These are phyloP conservation scores for Yarrowia sp. DNA, from an alignment of 805 yeast genomes.

Conservation along the genomic window DNA sequence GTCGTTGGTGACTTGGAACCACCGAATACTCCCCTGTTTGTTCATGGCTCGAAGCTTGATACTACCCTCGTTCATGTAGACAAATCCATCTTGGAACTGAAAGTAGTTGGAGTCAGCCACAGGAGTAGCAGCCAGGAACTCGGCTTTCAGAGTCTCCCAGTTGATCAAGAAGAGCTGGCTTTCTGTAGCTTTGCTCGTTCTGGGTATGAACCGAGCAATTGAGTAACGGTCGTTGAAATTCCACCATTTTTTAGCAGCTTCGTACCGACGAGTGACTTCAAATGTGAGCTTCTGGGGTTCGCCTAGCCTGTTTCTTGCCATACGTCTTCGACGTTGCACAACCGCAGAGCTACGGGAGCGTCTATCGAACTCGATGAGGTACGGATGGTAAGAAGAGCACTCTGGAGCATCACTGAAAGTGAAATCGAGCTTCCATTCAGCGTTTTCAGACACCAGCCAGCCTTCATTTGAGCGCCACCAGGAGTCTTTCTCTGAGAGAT, in stretches of 20 bases:
- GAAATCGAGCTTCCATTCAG: constrained; percentile 1
- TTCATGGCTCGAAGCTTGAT: neutral
- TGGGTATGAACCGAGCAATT: neutral
- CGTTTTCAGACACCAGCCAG: neutral
- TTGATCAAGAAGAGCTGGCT: neutral
- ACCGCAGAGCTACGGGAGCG: neutral
- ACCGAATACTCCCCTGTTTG: neutral
- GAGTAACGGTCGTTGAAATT: constrained; percentile 6
- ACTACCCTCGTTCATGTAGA: constrained; percentile 8
- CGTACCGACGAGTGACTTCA: neutral
- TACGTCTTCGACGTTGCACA: neutral
- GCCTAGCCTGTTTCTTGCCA: neutral
- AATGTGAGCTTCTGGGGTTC: neutral
- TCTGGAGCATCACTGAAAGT: neutral
- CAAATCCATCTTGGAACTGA: neutral
- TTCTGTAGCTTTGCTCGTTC: neutral
- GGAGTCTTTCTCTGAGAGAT: neutral
- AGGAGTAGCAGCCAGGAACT: neutral
- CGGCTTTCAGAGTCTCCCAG: neutral
- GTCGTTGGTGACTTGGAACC: neutral
- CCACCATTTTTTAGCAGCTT: constrained; percentile 9
- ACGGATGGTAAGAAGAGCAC: neutral
- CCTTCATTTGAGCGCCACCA: constrained; percentile 6
- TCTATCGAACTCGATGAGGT: neutral
- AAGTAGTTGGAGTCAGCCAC: constrained; percentile 7